Percentiles rank a stretch among this genome's conserved stretches.
Evolutionary conservation across 345 rosid species (phyloP).

Genomic region (Rhodamnia argentea): DNA sequence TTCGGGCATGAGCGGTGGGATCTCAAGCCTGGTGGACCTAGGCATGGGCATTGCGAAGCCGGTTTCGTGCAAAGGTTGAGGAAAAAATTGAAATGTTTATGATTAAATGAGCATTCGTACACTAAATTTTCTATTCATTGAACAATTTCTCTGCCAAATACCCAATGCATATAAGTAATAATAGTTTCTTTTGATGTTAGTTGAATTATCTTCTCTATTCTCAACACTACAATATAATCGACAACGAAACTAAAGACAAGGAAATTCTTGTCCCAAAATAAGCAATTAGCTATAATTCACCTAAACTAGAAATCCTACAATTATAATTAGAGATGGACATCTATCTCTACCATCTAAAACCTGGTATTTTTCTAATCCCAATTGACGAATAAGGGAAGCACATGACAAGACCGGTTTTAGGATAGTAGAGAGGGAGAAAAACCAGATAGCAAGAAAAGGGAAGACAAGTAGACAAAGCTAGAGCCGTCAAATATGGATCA

Average conservation of each 20-base stretch:
- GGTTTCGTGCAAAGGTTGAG: no score
- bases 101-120: rapidly evolving
- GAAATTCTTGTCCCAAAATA: background rate
- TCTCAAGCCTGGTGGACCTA: no score
- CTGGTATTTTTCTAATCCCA: background rate
- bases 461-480: background rate
- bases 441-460: background rate
- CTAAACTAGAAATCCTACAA: background rate
- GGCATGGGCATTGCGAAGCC: no score
- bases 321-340: background rate
- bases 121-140: background rate
- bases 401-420: background rate
- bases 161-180: background rate
- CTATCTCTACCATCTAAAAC: background rate
- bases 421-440: background rate
- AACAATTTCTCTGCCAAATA: background rate
- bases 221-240: background rate
- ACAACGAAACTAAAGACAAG: background rate
- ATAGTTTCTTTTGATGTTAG: background rate
- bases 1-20: no score
- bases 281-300: background rate
- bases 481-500: no score
- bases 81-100: background rate
- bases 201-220: background rate
- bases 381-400: background rate